Conservation (phyloP, 164 flowering plant species). For the Berberis vulgaris region DNA sequence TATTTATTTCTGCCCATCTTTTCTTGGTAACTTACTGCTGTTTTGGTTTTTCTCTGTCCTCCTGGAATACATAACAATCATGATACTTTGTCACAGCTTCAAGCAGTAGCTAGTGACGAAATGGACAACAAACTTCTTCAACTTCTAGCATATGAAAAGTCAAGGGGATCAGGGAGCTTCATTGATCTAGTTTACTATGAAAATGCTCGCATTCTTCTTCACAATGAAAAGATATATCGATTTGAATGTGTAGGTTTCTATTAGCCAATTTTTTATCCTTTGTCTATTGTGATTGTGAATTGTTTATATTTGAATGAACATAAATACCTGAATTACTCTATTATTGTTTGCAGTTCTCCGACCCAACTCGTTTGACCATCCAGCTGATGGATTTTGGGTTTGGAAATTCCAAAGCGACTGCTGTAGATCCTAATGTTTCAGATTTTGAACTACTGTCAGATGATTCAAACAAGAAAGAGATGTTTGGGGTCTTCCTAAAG, state of each 20-base stretch:
- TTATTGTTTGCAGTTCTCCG: constrained; percentile 40
- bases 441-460: constrained; percentile 65
- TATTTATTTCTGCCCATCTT: constrained; percentile 8
- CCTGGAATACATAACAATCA: background rate
- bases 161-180: constrained; percentile 58
- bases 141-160: constrained; percentile 77
- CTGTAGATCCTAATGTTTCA: constrained; percentile 77
- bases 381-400: constrained; percentile 79
- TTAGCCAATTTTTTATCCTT: background rate
- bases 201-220: constrained; percentile 83
- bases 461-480: constrained; percentile 44
- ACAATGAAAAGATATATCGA: constrained; percentile 81
- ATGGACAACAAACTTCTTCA: constrained; percentile 90
- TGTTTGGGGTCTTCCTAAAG: constrained; percentile 49
- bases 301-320: background rate
- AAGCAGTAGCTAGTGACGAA: constrained; percentile 72
- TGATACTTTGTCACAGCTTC: constrained; percentile 47
- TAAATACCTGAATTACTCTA: background rate
- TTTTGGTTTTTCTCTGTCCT: background rate
- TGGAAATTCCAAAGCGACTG: constrained; percentile 74
- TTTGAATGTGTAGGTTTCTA: constrained; percentile 69
- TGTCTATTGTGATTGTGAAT: background rate
- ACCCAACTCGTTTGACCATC: constrained; percentile 55
- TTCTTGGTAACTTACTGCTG: too few relatives aligned
- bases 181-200: constrained; percentile 73